phyloP scores from a whole-genome alignment of 306 rosid genomes.

The Begonia loranthoides region DNA sequence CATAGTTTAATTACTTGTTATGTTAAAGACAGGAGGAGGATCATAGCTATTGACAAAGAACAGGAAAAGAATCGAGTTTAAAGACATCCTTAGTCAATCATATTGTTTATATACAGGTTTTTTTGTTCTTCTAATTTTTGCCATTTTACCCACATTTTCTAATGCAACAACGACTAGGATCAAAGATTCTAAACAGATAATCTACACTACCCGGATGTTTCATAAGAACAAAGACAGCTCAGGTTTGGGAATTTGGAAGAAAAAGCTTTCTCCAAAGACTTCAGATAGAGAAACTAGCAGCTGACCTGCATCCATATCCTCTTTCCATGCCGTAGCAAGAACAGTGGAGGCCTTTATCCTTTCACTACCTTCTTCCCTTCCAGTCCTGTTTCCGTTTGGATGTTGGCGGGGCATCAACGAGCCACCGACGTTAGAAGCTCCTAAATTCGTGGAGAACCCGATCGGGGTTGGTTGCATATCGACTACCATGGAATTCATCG shows the following conservation, averaged over 20 bases:
- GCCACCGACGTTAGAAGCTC: slow-evolving; percentile 18
- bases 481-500: slow-evolving; percentile 71
- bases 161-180: no score
- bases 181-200: neutral
- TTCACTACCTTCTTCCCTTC: slow-evolving; percentile 36
- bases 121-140: no score
- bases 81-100: no score
- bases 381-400: slow-evolving; percentile 24
- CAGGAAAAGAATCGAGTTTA: no score
- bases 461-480: slow-evolving; percentile 49
- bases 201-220: slow-evolving; percentile 10
- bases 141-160: no score
- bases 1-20: no score
- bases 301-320: slow-evolving; percentile 57
- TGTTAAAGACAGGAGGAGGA: no score
- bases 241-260: slow-evolving; percentile 49
- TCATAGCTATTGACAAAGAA: no score
- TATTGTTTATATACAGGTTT: no score
- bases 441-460: slow-evolving; percentile 35
- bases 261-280: slow-evolving; percentile 55
- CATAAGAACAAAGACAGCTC: slow-evolving; percentile 45
- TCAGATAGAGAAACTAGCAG: slow-evolving; percentile 43
- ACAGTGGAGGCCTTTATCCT: slow-evolving; percentile 28
- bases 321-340: slow-evolving; percentile 87
- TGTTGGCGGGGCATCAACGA: slow-evolving; percentile 31